Conservation (phyloP, 2,329 filamentous ascomycete species). For the Coniella lustricola region DNA sequence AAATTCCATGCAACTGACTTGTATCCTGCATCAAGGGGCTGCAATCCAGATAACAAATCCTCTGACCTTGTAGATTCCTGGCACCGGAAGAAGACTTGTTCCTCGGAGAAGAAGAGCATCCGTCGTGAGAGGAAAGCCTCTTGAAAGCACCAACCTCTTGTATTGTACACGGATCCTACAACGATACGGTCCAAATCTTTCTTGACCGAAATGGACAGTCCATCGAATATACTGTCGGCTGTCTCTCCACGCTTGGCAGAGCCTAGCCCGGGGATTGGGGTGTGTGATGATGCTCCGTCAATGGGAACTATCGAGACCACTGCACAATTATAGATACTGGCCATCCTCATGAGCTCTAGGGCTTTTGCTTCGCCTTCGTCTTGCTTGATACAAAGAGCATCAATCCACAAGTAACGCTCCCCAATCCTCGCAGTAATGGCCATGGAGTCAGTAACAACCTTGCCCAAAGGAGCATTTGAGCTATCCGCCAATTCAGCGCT, state of each 20-base stretch:
- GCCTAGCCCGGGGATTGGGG: background rate
- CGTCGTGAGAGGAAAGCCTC: background rate
- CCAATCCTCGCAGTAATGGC: constrained; percentile 13
- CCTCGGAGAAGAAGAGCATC: background rate
- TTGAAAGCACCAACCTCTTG: background rate
- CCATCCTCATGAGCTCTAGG: background rate
- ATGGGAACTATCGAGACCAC: background rate
- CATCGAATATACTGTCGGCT: background rate
- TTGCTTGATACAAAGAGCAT: constrained; percentile 27
- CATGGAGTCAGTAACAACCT: constrained; percentile 2
- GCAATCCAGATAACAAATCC: background rate
- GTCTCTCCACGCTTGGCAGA: background rate
- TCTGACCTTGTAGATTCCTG: background rate
- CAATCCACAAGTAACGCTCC: constrained; percentile 26
- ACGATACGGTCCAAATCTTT: background rate
- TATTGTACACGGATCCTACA: background rate
- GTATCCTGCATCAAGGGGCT: background rate
- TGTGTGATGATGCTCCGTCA: background rate
- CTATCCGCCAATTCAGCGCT: constrained; percentile 16
- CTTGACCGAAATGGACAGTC: background rate
- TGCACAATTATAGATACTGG: background rate
- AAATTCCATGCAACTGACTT: background rate
- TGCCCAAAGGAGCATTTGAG: constrained; percentile 20
- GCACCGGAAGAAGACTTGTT: background rate
- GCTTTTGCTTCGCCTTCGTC: constrained; percentile 14